phyloP scores from a whole-genome alignment of 768 basidiomycete species.

The Filobasidium wieringae region DNA sequence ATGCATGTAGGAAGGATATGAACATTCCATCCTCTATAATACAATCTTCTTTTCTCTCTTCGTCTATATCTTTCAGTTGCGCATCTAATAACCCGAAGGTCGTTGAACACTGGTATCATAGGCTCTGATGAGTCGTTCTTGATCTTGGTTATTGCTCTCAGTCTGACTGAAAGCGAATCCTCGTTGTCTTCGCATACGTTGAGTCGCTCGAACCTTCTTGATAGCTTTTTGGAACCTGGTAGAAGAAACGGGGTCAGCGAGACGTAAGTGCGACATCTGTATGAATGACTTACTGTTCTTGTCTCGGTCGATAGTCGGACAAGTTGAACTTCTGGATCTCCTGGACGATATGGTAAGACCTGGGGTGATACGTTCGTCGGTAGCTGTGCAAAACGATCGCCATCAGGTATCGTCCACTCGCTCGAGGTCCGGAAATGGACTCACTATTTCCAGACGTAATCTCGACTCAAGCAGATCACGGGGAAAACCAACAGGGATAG shows the following conservation, averaged over 20 bases:
- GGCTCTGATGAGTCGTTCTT: constrained; percentile 45
- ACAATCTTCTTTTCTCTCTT: no score
- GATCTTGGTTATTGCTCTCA: constrained; percentile 76
- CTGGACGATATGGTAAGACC: constrained; percentile 95
- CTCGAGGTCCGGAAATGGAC: constrained; percentile 32
- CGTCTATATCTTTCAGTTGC: no score
- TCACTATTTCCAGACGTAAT: constrained; percentile 96
- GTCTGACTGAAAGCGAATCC: constrained; percentile 98
- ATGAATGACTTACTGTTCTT: constrained; percentile 62
- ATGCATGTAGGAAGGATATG: no score
- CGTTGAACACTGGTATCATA: constrained; percentile 42
- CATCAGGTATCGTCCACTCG: not conserved
- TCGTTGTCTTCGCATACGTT: constrained; percentile 88
- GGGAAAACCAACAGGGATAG: constrained; percentile 76
- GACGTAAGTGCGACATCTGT: not conserved
- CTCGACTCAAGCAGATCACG: constrained; percentile 67
- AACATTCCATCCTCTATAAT: no score
- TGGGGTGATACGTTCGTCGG: constrained; percentile 74
- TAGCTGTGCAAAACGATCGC: constrained; percentile 48
- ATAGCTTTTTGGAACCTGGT: constrained; percentile 92
- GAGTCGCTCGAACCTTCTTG: constrained; percentile 98
- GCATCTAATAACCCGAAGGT: constrained; percentile 32
- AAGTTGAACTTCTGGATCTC: constrained; percentile 99
- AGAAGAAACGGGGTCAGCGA: not conserved
- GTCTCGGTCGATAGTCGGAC: constrained; percentile 88